These are phyloP conservation scores for Saccharomyces hybrid DNA, from an alignment of 1,139 yeast species.

Conservation along the genomic window DNA sequence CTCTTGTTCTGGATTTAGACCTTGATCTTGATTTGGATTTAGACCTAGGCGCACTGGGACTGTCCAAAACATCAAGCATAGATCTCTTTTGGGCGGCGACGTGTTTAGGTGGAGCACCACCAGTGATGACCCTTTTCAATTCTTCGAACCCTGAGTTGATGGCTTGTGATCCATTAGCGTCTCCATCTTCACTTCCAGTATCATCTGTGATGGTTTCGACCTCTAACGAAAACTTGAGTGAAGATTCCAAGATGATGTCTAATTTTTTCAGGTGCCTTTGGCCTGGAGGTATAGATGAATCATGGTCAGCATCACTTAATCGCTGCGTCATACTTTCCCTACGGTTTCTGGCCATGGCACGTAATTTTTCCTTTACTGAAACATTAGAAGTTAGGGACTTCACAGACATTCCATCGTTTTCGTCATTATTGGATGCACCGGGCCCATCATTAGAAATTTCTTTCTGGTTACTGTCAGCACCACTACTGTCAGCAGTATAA, in stretches of 20 bases:
- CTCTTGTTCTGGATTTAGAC: not conserved
- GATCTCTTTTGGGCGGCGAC: conserved; percentile 13
- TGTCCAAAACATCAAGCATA: conserved; percentile 18
- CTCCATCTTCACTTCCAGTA: not conserved
- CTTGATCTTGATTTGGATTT: conserved; percentile 1
- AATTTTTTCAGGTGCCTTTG: conserved; percentile 4
- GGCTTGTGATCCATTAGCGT: conserved; percentile 1
- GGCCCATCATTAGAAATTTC: not conserved
- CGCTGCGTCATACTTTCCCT: conserved; percentile 2
- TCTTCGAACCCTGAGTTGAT: conserved; percentile 8
- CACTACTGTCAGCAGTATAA: not conserved
- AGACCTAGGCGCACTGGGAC: not conserved
- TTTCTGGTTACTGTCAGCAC: not conserved
- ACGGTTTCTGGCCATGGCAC: conserved; percentile 2
- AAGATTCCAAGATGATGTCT: conserved; percentile 17
- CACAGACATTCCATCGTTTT: conserved; percentile 1
- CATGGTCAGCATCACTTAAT: conserved; percentile 1
- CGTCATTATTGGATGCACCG: not conserved
- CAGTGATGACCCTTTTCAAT: conserved; percentile 20
- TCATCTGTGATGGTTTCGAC: conserved; percentile 16
- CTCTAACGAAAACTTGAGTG: conserved; percentile 19
- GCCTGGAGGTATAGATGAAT: not conserved
- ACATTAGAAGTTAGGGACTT: not conserved
- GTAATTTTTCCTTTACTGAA: conserved; percentile 3
- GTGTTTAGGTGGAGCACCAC: conserved; percentile 10